Evolutionary conservation across 306 rosid species (phyloP), one percentile per base, ranked within the genome.

Genomic region (Vicia faba): DNA sequence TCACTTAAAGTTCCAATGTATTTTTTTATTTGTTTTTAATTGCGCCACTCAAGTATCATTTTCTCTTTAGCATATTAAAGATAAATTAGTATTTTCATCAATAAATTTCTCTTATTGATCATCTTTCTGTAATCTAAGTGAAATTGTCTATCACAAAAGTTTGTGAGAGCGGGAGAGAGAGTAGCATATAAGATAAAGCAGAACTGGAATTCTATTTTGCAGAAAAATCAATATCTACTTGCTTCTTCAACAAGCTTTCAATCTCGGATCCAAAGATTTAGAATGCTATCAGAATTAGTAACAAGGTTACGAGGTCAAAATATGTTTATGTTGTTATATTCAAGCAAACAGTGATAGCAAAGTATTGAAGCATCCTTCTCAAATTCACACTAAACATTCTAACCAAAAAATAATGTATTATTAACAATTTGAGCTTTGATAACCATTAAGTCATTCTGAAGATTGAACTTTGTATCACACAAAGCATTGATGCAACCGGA

Each of bases 371-470:
- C 57, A 16, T 12, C 38, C 51, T 15, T 25, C 36, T 8, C 59
- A 70, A 33, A 35, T 26, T 44, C 68, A 69, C 68, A 44, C 33
- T 33, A 14, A 72, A 73, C 60, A 64, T 35, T 46, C 28, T 23
- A 61, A 64, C 66, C 12, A 64, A 57, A 46, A 11, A 58, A 58
- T 41, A 57, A 11, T 13, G 29, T 55, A 7, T 11, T 73, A 69
- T 69, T 25, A 66, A 65, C 80, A 77, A 63, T 1, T 40, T 51
- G 61, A 74, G 15, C 72, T 70, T 70, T 54, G 46, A 45, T 35
- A 61, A 56, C 71, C 61, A 50, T 56, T 38, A 49, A 35, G 33
- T 55, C 61, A 11, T 44, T 18, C 19, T 4, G 13, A 57, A 46
- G 41, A 39, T 57, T 51, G 15, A 40, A 31, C 35, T 45, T 71